Evolutionary conservation across 2,329 filamentous ascomycete genomes (phyloP).

Genomic region (Colletotrichum sp.): DNA sequence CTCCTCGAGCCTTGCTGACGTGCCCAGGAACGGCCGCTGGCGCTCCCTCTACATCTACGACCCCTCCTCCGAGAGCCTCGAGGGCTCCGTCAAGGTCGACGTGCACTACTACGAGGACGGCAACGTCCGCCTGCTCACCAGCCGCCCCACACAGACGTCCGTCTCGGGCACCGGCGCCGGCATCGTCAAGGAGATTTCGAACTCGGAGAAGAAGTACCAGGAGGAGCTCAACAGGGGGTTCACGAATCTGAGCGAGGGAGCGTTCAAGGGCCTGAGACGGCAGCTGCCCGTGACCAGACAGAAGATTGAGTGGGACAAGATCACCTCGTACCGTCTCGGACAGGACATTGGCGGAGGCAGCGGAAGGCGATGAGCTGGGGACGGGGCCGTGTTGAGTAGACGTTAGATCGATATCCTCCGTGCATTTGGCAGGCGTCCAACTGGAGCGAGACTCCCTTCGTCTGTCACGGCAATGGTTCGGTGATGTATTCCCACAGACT

Average conservation of each 20-base stretch:
- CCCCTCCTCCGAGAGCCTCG: conserved; percentile 70
- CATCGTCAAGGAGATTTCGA: conserved; percentile 79
- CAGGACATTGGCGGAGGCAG: conserved; percentile 79
- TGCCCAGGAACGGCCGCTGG: conserved; percentile 88
- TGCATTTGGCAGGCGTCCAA: background rate
- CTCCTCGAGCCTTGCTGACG: conserved; percentile 22
- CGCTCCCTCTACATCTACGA: conserved; percentile 84
- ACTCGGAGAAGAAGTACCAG: conserved; percentile 89
- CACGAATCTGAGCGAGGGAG: conserved; percentile 85
- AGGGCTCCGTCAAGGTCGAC: conserved; percentile 87
- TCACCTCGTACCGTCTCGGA: conserved; percentile 87
- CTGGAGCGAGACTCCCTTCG: background rate
- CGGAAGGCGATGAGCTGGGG: conserved; percentile 50
- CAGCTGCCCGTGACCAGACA: conserved; percentile 96
- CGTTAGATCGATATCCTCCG: background rate
- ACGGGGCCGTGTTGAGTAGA: background rate
- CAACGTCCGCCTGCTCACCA: conserved; percentile 92
- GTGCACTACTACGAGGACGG: conserved; percentile 99
- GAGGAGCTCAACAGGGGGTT: conserved; percentile 95
- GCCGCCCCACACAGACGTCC: conserved; percentile 72
- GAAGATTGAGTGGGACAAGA: conserved; percentile 99
- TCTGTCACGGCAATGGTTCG: background rate
- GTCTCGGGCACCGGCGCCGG: conserved; percentile 69
- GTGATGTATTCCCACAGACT: background rate
- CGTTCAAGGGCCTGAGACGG: conserved; percentile 90